Evolutionary conservation across 306 rosid genomes (phyloP), one percentile per base, ranked within the genome.

Genomic region (Betula pendula): DNA sequence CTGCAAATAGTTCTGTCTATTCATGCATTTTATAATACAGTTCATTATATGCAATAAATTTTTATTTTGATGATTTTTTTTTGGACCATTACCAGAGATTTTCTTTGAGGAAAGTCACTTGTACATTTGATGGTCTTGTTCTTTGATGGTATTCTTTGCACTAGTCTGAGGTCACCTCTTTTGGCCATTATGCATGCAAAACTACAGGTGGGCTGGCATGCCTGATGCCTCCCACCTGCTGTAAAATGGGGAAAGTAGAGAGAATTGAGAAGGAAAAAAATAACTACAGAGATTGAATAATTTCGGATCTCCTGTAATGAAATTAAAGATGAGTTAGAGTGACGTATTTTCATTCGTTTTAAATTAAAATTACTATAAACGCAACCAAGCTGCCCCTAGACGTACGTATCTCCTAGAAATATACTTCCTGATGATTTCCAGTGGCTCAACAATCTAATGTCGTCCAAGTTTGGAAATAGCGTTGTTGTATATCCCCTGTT

Each of bases 131-230:
- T 29, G 12, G 19, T 62, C 22, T 31, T 31, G n/a, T 6, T 6
- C 3, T 5, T 8, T 22, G 29, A 12, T 7, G 8, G 24, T 9
- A 55, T 12, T 4, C 31, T 24, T 9, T 55, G 62, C 13, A 4
- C 14, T n/a, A 2, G 14, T 55, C 62, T 55, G 62, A 55, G 10
- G 14, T 12, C 6, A n/a, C 27, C 25, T 55, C 62, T 55, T 55
- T 55, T 22, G 31, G 62, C 62, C 62, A 55, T 38, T 38, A 38
- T 55, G 62, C 62, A 38, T 55, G 62, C 62, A 20, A 55, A 55
- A 8, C 13, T 24, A 55, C 29, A n/a, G 62, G 25, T 55, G 25
- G 15, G 27, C 29, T 55, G 62, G 31, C 25, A 8, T 9, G 62
- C 62, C 49, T 11, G 49, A 45, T 45, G 49, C 4, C 49, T 45